These are phyloP conservation scores for Sutorius australiensis DNA, from an alignment of 768 basidiomycete genomes.

Conservation along the genomic window DNA sequence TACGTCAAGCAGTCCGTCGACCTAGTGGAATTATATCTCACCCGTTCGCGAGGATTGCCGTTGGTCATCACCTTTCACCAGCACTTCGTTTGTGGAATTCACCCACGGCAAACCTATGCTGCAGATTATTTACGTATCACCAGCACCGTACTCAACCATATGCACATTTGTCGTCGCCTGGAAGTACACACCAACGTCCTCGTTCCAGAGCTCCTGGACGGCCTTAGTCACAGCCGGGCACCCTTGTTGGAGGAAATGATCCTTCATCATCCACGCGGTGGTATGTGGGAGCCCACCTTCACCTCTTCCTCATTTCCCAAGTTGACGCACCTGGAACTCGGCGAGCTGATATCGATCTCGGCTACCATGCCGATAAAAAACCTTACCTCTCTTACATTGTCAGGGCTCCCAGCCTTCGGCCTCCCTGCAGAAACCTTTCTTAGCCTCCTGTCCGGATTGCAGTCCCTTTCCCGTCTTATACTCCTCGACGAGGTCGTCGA, in stretches of 20 bases:
- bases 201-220: slow-evolving; percentile 25
- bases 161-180: slow-evolving; percentile 24
- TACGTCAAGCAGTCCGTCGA: slow-evolving; percentile 25
- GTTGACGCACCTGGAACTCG: slow-evolving; percentile 23
- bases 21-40: slow-evolving; percentile 26
- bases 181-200: slow-evolving; percentile 24
- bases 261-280: slow-evolving; percentile 21
- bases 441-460: slow-evolving; percentile 21
- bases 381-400: slow-evolving; percentile 25
- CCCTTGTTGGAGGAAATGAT: slow-evolving; percentile 26
- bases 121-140: slow-evolving; percentile 23
- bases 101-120: slow-evolving; percentile 17
- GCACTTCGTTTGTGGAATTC: slow-evolving; percentile 16
- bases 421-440: slow-evolving; percentile 21
- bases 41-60: slow-evolving; percentile 25
- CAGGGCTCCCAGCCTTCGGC: slow-evolving; percentile 20
- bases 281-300: slow-evolving; percentile 8
- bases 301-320: slow-evolving; percentile 19
- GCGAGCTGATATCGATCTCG: slow-evolving; percentile 16
- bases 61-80: slow-evolving; percentile 22
- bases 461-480: slow-evolving; percentile 19
- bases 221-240: slow-evolving; percentile 19
- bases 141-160: slow-evolving; percentile 25
- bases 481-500: slow-evolving; percentile 28
- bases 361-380: slow-evolving; percentile 13